These are phyloP conservation scores for Arctium lappa DNA, from an alignment of 129 eudicot genomes.

Conservation along the genomic window DNA sequence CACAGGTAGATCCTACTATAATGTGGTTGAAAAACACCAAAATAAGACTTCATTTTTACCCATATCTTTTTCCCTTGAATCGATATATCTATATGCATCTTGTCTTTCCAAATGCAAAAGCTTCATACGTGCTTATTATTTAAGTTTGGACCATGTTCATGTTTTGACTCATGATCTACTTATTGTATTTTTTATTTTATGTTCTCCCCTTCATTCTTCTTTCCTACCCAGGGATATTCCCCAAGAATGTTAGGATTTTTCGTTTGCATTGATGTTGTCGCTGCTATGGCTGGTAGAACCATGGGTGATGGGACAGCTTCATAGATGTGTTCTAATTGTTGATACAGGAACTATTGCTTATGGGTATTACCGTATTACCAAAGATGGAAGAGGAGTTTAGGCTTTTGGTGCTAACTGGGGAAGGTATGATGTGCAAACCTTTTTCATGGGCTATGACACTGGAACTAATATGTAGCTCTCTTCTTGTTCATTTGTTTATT, in stretches of 20 bases:
- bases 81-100: not conserved
- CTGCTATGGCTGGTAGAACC: conserved; percentile 67
- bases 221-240: conserved; percentile 51
- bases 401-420: conserved; percentile 70
- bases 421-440: not conserved
- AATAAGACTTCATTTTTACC: not conserved
- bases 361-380: conserved; percentile 58
- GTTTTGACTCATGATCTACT: not conserved
- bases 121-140: not conserved
- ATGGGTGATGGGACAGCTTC: conserved; percentile 83
- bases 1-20: too few species aligned
- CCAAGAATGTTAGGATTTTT: conserved; percentile 51
- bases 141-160: not conserved
- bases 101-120: not conserved
- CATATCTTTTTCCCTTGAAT: not conserved
- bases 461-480: not conserved
- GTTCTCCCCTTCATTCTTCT: conserved; percentile 1
- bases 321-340: conserved; percentile 92
- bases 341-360: conserved; percentile 94
- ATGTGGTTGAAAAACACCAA: too few species aligned
- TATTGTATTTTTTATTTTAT: not conserved
- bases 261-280: conserved; percentile 93
- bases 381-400: conserved; percentile 84
- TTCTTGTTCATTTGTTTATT: conserved; percentile 3
- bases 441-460: not conserved